Evolutionary conservation across 306 rosid species (phyloP).

Genomic region (Quercus engelmannii): DNA sequence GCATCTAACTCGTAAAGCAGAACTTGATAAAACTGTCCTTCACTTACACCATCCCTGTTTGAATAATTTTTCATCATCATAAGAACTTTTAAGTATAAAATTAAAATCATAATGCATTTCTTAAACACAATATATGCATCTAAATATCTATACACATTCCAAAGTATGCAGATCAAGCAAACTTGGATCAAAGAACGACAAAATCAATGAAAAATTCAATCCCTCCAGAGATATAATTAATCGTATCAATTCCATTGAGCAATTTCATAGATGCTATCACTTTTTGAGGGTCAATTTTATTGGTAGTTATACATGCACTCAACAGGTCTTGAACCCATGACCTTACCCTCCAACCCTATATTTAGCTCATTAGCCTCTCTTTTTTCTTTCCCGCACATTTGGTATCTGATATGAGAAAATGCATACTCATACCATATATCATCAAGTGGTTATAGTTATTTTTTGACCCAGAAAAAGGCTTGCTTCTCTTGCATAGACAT

Average conservation of each 20-base stretch:
- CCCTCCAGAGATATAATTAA: background rate
- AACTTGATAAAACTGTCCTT: conserved; percentile 93
- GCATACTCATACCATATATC: background rate
- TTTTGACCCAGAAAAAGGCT: background rate
- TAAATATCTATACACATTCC: background rate
- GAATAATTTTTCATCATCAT: conserved; percentile 7
- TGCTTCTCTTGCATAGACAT: background rate
- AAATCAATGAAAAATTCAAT: background rate
- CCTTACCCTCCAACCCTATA: too few relatives aligned
- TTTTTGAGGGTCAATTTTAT: background rate
- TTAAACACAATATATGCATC: background rate
- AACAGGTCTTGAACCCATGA: too few relatives aligned
- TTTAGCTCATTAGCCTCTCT: too few relatives aligned
- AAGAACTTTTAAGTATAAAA: background rate
- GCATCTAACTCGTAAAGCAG: conserved; percentile 87
- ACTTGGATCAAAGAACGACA: background rate
- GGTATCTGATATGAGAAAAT: background rate
- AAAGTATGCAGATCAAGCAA: background rate
- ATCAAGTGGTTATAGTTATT: background rate
- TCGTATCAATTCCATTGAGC: background rate
- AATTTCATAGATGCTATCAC: background rate
- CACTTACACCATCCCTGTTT: conserved; percentile 91
- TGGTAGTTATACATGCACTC: background rate
- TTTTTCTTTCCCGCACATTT: too few relatives aligned
- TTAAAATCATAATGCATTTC: background rate